Evolutionary conservation across 2,329 filamentous ascomycete genomes (phyloP).

Genomic region (Microdochium bolleyi): DNA sequence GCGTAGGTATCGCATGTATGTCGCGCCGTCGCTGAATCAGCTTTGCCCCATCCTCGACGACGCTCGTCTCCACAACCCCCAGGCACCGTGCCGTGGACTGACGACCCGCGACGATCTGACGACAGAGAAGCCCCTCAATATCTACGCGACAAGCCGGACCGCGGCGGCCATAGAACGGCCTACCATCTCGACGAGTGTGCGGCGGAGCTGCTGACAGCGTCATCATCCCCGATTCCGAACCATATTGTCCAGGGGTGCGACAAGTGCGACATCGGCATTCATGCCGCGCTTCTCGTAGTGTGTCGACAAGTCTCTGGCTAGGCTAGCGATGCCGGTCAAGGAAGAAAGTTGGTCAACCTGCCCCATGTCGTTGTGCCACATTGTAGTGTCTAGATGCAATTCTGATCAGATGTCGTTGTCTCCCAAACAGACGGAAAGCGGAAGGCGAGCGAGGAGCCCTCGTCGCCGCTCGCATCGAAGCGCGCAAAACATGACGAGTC

Average conservation of each 20-base stretch:
- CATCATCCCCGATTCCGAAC: background rate
- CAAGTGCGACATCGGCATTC: background rate
- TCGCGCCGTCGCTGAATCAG: background rate
- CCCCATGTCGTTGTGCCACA: background rate
- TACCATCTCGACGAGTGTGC: background rate
- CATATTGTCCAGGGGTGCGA: background rate
- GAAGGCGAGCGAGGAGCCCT: conserved; percentile 61
- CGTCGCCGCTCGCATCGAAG: conserved; percentile 55
- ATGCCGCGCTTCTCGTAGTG: background rate
- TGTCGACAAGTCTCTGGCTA: background rate
- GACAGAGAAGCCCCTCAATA: background rate
- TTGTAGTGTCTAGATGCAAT: background rate
- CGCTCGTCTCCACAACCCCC: background rate
- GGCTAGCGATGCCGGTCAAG: conserved; percentile 21
- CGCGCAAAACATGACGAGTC: conserved; percentile 47
- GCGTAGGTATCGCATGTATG: background rate
- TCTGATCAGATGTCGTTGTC: conserved; percentile 3
- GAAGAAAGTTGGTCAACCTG: conserved; percentile 27
- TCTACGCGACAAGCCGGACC: background rate
- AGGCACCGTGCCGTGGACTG: background rate
- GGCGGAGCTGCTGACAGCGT: background rate
- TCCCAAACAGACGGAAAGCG: conserved; percentile 50
- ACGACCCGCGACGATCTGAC: background rate
- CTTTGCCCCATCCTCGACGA: background rate
- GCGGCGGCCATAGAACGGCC: background rate